Percentiles rank a stretch among this genome's conserved stretches.
Evolutionary conservation across 257 asterid species (phyloP).

Genomic region (Salvia hispanica): DNA sequence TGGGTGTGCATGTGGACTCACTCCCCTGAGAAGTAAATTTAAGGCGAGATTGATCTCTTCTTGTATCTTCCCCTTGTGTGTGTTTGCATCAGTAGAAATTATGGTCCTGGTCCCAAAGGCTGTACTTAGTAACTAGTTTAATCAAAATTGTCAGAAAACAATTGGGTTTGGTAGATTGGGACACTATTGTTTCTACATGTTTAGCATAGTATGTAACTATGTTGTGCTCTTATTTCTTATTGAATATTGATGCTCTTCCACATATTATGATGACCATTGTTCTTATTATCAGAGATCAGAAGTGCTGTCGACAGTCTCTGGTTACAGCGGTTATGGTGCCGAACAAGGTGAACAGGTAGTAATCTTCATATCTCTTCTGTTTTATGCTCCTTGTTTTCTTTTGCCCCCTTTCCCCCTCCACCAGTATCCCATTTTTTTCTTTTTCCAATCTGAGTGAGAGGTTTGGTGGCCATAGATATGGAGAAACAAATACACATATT

Average conservation of each 20-base stretch:
- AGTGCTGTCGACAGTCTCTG: conserved; percentile 75
- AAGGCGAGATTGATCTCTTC: not conserved
- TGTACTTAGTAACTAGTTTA: conserved; percentile 10
- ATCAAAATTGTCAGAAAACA: conserved; percentile 10
- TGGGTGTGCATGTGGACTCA: not conserved
- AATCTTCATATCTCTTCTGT: conserved; percentile 8
- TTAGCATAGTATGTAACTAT: not conserved
- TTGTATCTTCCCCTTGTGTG: conserved; percentile 3
- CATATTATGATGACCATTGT: conserved; percentile 17
- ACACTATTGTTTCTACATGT: not conserved
- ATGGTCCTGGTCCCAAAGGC: conserved; percentile 15
- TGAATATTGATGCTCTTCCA: conserved; percentile 12
- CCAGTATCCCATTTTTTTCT: conserved; percentile 23
- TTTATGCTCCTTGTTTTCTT: not conserved
- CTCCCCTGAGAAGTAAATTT: conserved; percentile 4
- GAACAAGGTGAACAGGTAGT: conserved; percentile 95
- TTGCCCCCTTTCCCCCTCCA: not conserved
- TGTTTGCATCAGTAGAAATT: conserved; percentile 10
- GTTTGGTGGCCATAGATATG: not conserved
- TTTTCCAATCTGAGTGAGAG: conserved; percentile 1
- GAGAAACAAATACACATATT: conserved; percentile 6
- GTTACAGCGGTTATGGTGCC: conserved; percentile 96
- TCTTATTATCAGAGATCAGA: conserved; percentile 57
- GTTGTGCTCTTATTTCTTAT: not conserved
- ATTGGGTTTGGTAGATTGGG: not conserved